These are phyloP conservation scores for Gymnopilus junonius DNA, from an alignment of 768 basidiomycete species.

Conservation along the genomic window DNA sequence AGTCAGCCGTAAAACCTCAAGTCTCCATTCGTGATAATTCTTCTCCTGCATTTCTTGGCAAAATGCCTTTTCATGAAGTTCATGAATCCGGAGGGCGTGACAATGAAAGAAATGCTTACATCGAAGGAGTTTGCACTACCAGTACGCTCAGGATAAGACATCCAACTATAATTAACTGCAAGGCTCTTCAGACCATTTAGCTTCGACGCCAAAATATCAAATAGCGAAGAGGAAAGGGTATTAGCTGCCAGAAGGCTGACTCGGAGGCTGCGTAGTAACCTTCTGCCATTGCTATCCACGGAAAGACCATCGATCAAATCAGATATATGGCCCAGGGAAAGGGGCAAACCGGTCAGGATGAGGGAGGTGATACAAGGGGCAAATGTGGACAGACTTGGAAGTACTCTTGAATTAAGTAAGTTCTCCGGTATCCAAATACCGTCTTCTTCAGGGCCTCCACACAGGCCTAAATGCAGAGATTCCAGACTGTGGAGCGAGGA, in stretches of 20 bases:
- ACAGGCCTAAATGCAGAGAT: neutral
- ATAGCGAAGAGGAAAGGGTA: neutral
- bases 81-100: neutral
- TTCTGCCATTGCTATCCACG: neutral
- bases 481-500: neutral
- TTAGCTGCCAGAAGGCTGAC: neutral
- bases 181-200: neutral
- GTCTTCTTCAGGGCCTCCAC: neutral
- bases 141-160: neutral
- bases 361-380: slow-evolving; percentile 5
- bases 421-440: neutral
- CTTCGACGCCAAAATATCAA: neutral
- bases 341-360: neutral
- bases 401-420: neutral
- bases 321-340: neutral
- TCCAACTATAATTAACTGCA: neutral
- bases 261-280: neutral
- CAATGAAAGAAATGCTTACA: neutral
- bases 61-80: neutral
- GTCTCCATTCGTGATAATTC: neutral
- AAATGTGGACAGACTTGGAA: neutral
- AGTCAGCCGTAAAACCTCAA: neutral
- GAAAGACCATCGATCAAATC: neutral
- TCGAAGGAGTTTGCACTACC: too few species aligned
- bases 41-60: neutral